phyloP scores from a whole-genome alignment of 1,139 yeast genomes.

The Protomyces arabidopsidicola region DNA sequence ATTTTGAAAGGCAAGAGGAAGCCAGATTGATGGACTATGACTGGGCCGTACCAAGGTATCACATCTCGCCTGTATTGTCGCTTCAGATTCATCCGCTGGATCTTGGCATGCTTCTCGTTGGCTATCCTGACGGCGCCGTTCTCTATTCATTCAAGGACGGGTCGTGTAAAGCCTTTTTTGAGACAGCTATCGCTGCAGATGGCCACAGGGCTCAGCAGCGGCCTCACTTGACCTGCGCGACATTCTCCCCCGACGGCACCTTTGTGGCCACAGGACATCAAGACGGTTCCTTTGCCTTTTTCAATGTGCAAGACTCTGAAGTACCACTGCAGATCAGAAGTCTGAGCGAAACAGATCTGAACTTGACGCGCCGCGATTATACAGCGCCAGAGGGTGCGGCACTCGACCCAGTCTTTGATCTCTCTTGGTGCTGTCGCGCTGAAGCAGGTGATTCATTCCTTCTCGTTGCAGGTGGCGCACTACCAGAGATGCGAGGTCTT shows the following conservation, averaged over 20 bases:
- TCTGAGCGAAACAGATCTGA: conserved; percentile 59
- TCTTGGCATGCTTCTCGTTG: conserved; percentile 67
- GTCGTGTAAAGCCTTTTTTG: conserved; percentile 52
- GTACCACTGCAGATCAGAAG: conserved; percentile 67
- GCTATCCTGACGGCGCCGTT: conserved; percentile 67
- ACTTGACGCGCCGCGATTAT: conserved; percentile 45
- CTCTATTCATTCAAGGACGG: conserved; percentile 63
- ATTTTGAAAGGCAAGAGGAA: conserved; percentile 43
- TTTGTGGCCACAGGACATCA: conserved; percentile 72
- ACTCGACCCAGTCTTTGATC: conserved; percentile 44
- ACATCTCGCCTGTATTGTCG: conserved; percentile 54
- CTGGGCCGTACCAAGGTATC: conserved; percentile 33
- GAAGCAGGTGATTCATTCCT: conserved; percentile 71
- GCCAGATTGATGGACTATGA: conserved; percentile 32
- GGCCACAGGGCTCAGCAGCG: conserved; percentile 48
- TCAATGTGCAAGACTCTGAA: conserved; percentile 81
- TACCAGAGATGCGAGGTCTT: conserved; percentile 52
- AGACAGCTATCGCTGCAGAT: conserved; percentile 59
- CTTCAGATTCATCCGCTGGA: conserved; percentile 87
- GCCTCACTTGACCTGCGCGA: conserved; percentile 58
- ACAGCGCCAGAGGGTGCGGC: conserved; percentile 24
- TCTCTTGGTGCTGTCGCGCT: conserved; percentile 66
- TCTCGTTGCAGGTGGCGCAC: conserved; percentile 62
- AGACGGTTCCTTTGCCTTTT: conserved; percentile 80
- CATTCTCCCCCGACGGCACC: conserved; percentile 90